These are phyloP conservation scores for Aquilaria agallochum DNA, from an alignment of 441 rosid genomes.

Conservation along the genomic window DNA sequence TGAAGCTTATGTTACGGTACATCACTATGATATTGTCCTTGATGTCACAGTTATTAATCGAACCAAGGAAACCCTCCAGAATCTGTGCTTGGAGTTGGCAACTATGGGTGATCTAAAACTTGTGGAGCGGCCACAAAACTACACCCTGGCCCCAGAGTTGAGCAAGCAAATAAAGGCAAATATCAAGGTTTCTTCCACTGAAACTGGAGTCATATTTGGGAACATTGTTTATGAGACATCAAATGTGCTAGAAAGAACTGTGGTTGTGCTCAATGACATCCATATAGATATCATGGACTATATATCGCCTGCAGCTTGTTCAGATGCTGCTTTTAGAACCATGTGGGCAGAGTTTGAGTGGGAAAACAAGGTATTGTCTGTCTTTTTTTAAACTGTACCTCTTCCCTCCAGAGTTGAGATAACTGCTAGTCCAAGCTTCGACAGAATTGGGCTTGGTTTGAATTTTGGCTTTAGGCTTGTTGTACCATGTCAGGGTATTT, in stretches of 20 bases:
- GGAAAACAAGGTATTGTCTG: conserved; percentile 80
- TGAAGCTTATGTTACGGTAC: conserved; percentile 88
- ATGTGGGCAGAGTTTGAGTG: conserved; percentile 99
- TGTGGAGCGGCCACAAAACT: conserved; percentile 91
- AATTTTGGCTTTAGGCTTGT: too few relatives aligned
- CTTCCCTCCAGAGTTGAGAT: too few relatives aligned
- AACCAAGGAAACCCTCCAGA: conserved; percentile 90
- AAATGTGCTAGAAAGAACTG: conserved; percentile 79
- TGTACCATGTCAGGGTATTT: too few relatives aligned
- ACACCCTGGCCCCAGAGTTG: conserved; percentile 91
- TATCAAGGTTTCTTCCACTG: conserved; percentile 97
- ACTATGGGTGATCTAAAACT: conserved; percentile 97
- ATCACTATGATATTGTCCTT: conserved; percentile 91
- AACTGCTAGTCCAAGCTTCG: too few relatives aligned
- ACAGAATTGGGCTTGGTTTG: too few relatives aligned
- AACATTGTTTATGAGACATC: conserved; percentile 91
- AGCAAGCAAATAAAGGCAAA: conserved; percentile 93
- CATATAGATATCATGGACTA: conserved; percentile 98
- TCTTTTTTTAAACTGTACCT: background rate
- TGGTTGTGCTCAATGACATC: conserved; percentile 88
- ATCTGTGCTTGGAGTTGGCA: conserved; percentile 86
- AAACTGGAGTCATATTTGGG: conserved; percentile 95
- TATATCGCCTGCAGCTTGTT: conserved; percentile 82
- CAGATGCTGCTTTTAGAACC: conserved; percentile 81
- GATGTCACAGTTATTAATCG: conserved; percentile 84